A percentile compares a stretch with the other conserved stretches of the same genome.
Conservation (phyloP, 164 flowering plant genomes). For the Magnolia changhungtana region DNA sequence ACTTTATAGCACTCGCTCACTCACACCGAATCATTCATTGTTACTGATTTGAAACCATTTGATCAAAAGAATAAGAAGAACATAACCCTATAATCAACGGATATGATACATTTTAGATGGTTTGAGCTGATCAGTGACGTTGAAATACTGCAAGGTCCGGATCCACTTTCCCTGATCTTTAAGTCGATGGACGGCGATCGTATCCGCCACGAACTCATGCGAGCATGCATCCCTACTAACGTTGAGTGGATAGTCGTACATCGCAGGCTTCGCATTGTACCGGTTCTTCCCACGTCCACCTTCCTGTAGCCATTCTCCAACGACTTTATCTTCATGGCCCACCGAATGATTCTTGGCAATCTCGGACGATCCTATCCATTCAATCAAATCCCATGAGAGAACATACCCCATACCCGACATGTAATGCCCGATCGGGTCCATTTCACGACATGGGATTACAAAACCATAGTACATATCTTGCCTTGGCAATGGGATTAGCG, state of each 20-base stretch:
- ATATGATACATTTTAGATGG: neutral
- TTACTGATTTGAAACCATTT: no score
- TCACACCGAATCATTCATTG: no score
- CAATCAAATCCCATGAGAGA: slow-evolving; percentile 17
- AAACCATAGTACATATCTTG: slow-evolving; percentile 18
- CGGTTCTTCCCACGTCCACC: slow-evolving; percentile 14
- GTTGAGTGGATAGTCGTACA: slow-evolving; percentile 21
- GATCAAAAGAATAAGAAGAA: no score
- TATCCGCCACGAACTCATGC: slow-evolving; percentile 20
- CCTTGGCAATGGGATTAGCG: slow-evolving; percentile 11
- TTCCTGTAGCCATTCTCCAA: slow-evolving; percentile 9
- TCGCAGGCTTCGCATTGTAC: slow-evolving; percentile 9
- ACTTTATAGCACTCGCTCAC: no score
- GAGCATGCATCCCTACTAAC: slow-evolving; percentile 9
- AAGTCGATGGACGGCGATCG: slow-evolving; percentile 24
- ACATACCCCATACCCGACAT: slow-evolving; percentile 21
- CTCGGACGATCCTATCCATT: slow-evolving; percentile 9
- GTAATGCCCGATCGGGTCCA: slow-evolving; percentile 8
- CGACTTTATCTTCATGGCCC: slow-evolving; percentile 11
- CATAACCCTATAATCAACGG: neutral
- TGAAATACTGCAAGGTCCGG: slow-evolving; percentile 19
- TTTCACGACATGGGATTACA: slow-evolving; percentile 9
- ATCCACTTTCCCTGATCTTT: slow-evolving; percentile 22
- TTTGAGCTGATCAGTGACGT: slow-evolving; percentile 18
- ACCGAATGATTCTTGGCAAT: slow-evolving; percentile 6